Evolutionary conservation across 2,329 filamentous ascomycete species (phyloP), one percentile per base, ranked within the genome.

Genomic region (Pezicula carpinea): DNA sequence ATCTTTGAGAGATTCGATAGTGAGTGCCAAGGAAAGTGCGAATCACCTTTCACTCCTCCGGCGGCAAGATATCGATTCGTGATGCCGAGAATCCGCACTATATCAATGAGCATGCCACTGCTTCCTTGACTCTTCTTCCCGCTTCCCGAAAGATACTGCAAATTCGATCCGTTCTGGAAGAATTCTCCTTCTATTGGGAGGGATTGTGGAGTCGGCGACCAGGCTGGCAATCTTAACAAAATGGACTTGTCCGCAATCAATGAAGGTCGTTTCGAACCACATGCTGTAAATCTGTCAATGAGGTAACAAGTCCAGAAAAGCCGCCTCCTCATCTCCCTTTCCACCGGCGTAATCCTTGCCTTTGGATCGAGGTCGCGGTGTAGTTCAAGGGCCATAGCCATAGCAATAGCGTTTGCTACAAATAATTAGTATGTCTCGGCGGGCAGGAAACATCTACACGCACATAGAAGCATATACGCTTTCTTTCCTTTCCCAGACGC

Each of bases 221-320:
- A 90, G 26, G 84, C 85, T 0, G 89, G 89, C 3, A 95, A 70
- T 31, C 86, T 80, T 39, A 95, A 70, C 14, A 87, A 69, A 50
- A 95, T 85, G 2, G 82, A 83, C 60, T 87, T 82, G 64, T 95
- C 89, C 21, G 80, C 77, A 19, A 93, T 83, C 6, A 95, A 70
- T n/a, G 86, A 88, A 0, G 89, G 87, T 8, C 89, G 76, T 59
- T 87, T 89, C 3, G 89, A 92, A 14, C 89, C 89, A 54, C 86
- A 89, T 1, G 86, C 80, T 55, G 84, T 77, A 57, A 92, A 93
- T n/a, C 87, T 79, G 61, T 95, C 89, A 65, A 95, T 83, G 21
- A 95, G 71, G 58, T 93, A 95, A 62, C 87, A 92, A 2, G 87
- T 84, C 89, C 89, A 95, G 65, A 95, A 95, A 2, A 95, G 70